These are phyloP conservation scores for Seminavis robusta DNA, from an alignment of 108 stramenopile species.

Conservation along the genomic window DNA sequence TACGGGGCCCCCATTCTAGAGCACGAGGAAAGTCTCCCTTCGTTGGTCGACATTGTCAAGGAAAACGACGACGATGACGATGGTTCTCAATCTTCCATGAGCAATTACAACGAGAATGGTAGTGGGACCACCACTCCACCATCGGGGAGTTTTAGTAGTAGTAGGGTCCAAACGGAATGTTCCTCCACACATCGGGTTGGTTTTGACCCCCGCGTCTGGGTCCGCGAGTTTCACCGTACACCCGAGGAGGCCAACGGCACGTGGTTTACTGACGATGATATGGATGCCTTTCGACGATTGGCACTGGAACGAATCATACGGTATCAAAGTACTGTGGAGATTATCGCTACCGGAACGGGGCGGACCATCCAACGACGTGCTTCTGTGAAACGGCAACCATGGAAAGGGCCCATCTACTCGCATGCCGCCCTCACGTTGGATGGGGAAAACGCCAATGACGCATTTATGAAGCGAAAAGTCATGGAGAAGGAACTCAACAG, in stretches of 20 bases:
- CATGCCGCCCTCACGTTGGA: conserved; percentile 24
- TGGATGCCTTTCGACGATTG: conserved; percentile 49
- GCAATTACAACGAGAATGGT: too few relatives aligned
- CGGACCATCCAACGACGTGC: not conserved
- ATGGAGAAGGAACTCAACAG: conserved; percentile 39
- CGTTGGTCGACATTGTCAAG: too few relatives aligned
- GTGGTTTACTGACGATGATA: conserved; percentile 58
- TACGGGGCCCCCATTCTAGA: too few relatives aligned
- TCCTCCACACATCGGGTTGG: too few relatives aligned
- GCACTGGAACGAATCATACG: conserved; percentile 53
- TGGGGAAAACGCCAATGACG: conserved; percentile 4
- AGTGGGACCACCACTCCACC: too few relatives aligned
- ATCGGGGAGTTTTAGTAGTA: too few relatives aligned
- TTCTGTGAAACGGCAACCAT: not conserved
- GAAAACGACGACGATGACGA: too few relatives aligned
- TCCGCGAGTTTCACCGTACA: conserved; percentile 21
- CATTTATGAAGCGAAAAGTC: not conserved
- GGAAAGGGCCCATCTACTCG: conserved; percentile 13
- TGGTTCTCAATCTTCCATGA: too few relatives aligned
- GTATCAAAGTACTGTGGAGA: conserved; percentile 11
- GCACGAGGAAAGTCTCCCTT: too few relatives aligned
- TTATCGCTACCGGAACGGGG: conserved; percentile 31
- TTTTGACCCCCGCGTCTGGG: conserved; percentile 43
- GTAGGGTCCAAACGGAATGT: too few relatives aligned
- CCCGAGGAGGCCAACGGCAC: conserved; percentile 10